Base-by-base conservation (phyloP, 371 early-diverging fungal genomes). In the Rhizopus arrhizus region DNA sequence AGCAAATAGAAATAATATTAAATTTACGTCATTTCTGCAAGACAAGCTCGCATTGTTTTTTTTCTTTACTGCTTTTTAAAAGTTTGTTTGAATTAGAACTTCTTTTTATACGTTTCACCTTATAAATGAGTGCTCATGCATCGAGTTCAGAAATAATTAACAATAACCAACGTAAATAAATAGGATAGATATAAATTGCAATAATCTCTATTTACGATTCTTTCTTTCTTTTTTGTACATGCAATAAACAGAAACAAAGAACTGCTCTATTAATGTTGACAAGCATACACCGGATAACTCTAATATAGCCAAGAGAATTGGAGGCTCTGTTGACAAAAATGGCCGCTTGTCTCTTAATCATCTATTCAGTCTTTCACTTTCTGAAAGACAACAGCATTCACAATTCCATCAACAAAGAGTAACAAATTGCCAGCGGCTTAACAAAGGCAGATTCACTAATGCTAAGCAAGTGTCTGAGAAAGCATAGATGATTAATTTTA, bases 391-490 rank as follows among this genome's bases (percentile, higher is more conserved):
- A 63, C 77, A 78, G 32, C 77, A 78, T 5, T 72, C 77, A 38
- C 65, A 72, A 29, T 77, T 76, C n/a, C 77, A 81, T 31, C 41
- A 56, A 55, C 28, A 58, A 10, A 66, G 64, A 29, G 36, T 55
- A 6, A 56, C 70, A 1, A 76, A 78, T 45, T 83, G 89, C 58
- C 85, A 86, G 52, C 90, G 92, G 0, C 93, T 88, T 63, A 91
- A 89, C 71, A 94, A 96, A 73, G 90, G 93, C 50, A 82, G 89
- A 42, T 97, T 95, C 67, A 87, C 97, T 49, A 95, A 96, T 78
- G 96, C 98, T 65, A 97, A 97, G 91, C 91, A 82, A 73, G 83
- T 47, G 13, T 36, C 11, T 2, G 22, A 22, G 22, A 22, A 36
- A 9, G 9, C 12, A 5, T 12, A 46, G 4, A 45, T 45, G 6